These are phyloP conservation scores for Ceratocystis albifundus DNA, from an alignment of 2,329 filamentous ascomycete species.

Conservation along the genomic window DNA sequence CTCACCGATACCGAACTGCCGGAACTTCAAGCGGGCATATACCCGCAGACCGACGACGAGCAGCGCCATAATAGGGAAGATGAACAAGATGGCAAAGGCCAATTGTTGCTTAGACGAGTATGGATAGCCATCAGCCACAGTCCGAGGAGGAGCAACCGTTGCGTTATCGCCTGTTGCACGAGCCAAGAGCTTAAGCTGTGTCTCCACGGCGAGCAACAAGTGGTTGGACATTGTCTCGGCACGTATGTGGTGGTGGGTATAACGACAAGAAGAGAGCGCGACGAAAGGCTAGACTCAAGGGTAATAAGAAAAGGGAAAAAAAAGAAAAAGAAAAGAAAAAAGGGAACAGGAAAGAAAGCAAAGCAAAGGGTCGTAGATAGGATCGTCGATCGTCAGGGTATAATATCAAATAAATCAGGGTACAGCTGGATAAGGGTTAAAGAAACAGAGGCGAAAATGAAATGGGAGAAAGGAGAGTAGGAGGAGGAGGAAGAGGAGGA, in stretches of 20 bases:
- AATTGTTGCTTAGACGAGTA: conserved; percentile 27
- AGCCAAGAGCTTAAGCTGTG: not conserved
- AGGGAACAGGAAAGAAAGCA: not conserved
- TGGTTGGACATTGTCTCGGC: not conserved
- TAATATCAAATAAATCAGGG: not conserved
- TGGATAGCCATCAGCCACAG: conserved; percentile 13
- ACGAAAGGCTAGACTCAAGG: not conserved
- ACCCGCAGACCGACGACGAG: conserved; percentile 27
- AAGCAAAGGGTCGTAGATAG: not conserved
- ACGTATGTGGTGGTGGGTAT: not conserved
- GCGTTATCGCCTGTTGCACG: not conserved
- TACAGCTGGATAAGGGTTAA: not conserved
- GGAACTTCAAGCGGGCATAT: conserved; percentile 28
- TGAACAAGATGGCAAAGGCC: conserved; percentile 29
- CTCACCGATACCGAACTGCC: conserved; percentile 28
- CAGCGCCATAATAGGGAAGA: conserved; percentile 29
- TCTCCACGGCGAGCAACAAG: not conserved
- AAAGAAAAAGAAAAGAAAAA: not conserved
- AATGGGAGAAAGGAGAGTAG: not conserved
- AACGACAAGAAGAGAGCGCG: not conserved
- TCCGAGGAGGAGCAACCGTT: not conserved
- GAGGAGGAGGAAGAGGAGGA: not conserved
- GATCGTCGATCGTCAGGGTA: conserved; percentile 12
- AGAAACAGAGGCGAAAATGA: not conserved
- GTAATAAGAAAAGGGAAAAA: not conserved